These are phyloP conservation scores for Omphalotus olearius DNA, from an alignment of 1,284 basidiomycete species.

Conservation along the genomic window DNA sequence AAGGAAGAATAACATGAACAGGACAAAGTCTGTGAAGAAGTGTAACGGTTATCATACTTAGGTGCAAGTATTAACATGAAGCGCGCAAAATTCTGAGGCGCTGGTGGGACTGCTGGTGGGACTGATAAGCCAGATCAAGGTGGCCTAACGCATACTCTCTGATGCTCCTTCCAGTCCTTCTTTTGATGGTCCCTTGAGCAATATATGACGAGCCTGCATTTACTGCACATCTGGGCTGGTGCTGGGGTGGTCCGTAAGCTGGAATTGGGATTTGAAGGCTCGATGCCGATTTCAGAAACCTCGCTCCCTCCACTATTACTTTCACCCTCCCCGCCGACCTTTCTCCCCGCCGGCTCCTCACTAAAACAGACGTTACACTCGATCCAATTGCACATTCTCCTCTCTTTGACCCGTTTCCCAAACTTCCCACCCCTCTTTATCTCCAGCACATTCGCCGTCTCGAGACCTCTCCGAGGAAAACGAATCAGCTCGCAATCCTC, in stretches of 20 bases:
- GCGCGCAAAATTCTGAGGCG: too few species aligned
- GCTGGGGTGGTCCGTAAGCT: slow-evolving; percentile 14
- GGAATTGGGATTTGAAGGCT: slow-evolving; percentile 17
- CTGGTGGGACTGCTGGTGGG: too few species aligned
- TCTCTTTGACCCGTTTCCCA: slow-evolving; percentile 42
- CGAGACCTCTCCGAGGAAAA: slow-evolving; percentile 60
- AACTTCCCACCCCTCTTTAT: slow-evolving; percentile 49
- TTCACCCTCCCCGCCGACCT: slow-evolving; percentile 16
- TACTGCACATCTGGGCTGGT: slow-evolving; percentile 58
- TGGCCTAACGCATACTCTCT: slow-evolving; percentile 53
- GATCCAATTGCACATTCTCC: slow-evolving; percentile 77
- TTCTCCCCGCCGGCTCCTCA: slow-evolving; percentile 30
- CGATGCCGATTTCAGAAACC: slow-evolving; percentile 40
- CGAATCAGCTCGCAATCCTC: slow-evolving; percentile 79
- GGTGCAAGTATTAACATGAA: too few species aligned
- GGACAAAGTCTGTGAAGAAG: too few species aligned
- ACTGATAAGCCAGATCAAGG: too few species aligned
- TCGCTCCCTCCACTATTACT: slow-evolving; percentile 37
- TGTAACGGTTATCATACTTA: too few species aligned
- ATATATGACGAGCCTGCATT: slow-evolving; percentile 71
- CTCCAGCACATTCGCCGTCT: slow-evolving; percentile 54
- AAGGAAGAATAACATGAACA: too few species aligned
- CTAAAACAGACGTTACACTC: slow-evolving; percentile 61
- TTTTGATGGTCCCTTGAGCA: slow-evolving; percentile 66
- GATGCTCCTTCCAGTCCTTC: slow-evolving; percentile 71